Evolutionary conservation across 768 basidiomycete genomes (phyloP), one percentile per base, ranked within the genome.

Genomic region (Royoungia palumana): DNA sequence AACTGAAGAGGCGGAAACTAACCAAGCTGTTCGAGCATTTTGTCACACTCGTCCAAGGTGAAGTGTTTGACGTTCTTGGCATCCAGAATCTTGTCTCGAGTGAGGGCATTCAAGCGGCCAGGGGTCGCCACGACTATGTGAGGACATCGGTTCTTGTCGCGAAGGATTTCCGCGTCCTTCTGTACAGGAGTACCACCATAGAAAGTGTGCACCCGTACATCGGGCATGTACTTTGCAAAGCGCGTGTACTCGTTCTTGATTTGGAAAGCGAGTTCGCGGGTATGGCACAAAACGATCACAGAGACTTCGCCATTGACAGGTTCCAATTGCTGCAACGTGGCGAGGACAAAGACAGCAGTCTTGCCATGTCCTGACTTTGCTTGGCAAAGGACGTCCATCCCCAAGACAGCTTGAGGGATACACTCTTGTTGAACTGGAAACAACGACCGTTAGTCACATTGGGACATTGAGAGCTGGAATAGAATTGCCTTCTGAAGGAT

Each of bases 21-120:
- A 99, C 96, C 96, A 77, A 99, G 94, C 83, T 94, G 89, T 82
- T 99, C 96, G 69, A 99, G 88, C 93, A 99, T 97, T 83, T 99
- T 99, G 81, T 99, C 96, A 81, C 96, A 99, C 77, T 99, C 96
- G 81, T 99, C 96, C 70, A 99, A 78, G 49, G 96, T 94, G 73
- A 99, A 99, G 77, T 98, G 95, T 75, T 98, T 98, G 71, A 98
- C 93, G 65, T 90, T 85, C 73, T 89, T 89, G 56, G 90, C 89
- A 66, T 96, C 92, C 72, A 99, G 70, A 62, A 88, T 81, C 78
- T 98, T 98, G 74, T 98, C 96, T 58, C 95, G 80, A 42, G 87
- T 83, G 59, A 99, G 86, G 47, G 94, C 95, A 67, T 97, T 96
- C 68, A 97, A 78, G 51, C 96, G 88, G 61, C 96, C 96, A 42